Conservation (phyloP, 2,329 filamentous ascomycete genomes). For the Cladosporium velox region DNA sequence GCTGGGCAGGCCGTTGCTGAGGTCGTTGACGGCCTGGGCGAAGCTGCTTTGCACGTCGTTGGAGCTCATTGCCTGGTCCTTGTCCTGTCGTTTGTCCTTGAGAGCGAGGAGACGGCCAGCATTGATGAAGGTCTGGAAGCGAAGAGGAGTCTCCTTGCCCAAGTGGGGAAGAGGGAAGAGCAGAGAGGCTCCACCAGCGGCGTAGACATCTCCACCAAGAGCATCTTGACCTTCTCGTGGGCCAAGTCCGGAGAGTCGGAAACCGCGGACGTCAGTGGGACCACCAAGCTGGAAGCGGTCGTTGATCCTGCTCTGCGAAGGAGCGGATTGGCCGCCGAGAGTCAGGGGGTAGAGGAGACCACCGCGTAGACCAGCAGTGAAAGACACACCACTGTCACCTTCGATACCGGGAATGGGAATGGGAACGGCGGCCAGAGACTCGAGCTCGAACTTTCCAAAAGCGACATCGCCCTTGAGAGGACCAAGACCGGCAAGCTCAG, state of each 20-base stretch:
- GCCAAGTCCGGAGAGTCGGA: constrained; percentile 84
- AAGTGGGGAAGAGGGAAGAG: constrained; percentile 81
- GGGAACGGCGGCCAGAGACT: constrained; percentile 74
- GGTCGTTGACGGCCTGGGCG: constrained; percentile 65
- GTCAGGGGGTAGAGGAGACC: constrained; percentile 83
- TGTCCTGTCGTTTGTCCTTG: constrained; percentile 48
- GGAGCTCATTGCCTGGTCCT: constrained; percentile 50
- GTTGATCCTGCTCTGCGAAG: constrained; percentile 76
- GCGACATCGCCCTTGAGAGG: constrained; percentile 83
- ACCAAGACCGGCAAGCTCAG: constrained; percentile 86
- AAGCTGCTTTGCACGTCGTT: constrained; percentile 58
- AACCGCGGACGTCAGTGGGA: constrained; percentile 91
- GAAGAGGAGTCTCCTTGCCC: constrained; percentile 78
- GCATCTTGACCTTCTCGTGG: constrained; percentile 84
- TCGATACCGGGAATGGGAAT: constrained; percentile 69
- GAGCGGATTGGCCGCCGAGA: constrained; percentile 56
- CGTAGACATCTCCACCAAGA: constrained; percentile 88
- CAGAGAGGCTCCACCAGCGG: constrained; percentile 83
- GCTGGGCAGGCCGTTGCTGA: constrained; percentile 77
- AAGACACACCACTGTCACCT: constrained; percentile 73
- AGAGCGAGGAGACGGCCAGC: constrained; percentile 82
- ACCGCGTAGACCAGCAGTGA: constrained; percentile 78
- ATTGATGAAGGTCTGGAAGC: constrained; percentile 89
- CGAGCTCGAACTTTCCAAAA: constrained; percentile 91
- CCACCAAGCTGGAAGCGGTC: constrained; percentile 95